A percentile compares a stretch with the other conserved stretches of the same genome.
These are phyloP conservation scores for Penicillium hesseltinei DNA, from an alignment of 2,329 filamentous ascomycete genomes.

Conservation along the genomic window DNA sequence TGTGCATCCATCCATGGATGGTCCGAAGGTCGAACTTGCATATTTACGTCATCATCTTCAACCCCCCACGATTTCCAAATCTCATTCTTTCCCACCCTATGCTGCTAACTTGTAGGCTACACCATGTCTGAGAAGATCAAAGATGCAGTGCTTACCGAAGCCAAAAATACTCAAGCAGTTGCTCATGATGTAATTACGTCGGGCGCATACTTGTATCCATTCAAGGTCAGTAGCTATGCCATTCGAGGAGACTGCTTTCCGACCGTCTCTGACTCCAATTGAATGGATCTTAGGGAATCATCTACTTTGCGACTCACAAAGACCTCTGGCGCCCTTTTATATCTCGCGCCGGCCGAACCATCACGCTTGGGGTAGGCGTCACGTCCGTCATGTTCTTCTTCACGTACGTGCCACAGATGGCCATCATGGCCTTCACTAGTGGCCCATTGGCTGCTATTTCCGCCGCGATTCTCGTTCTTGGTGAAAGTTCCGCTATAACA, in stretches of 20 bases:
- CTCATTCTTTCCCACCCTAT: background rate
- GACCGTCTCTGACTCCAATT: background rate
- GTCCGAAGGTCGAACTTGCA: too few relatives aligned
- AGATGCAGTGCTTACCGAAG: slow-evolving; percentile 65
- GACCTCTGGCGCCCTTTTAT: slow-evolving; percentile 60
- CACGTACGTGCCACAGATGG: slow-evolving; percentile 81
- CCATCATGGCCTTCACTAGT: slow-evolving; percentile 78
- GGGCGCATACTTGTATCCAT: slow-evolving; percentile 79
- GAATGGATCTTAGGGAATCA: slow-evolving; percentile 52
- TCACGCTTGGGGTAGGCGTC: slow-evolving; percentile 70
- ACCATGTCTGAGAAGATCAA: slow-evolving; percentile 53
- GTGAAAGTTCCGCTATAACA: slow-evolving; percentile 55
- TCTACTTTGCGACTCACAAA: slow-evolving; percentile 59
- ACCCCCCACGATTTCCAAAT: background rate
- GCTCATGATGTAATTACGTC: slow-evolving; percentile 70
- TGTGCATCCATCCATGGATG: too few relatives aligned
- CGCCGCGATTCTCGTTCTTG: slow-evolving; percentile 57
- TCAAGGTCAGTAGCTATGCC: slow-evolving; percentile 54
- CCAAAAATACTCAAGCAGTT: slow-evolving; percentile 62
- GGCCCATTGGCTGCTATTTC: slow-evolving; percentile 68
- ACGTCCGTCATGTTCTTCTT: slow-evolving; percentile 81
- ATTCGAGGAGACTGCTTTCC: too few relatives aligned
- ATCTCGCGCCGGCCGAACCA: slow-evolving; percentile 58
- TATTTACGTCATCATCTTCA: background rate
- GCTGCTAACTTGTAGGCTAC: background rate